Conservation (phyloP, 129 eudicot genomes). For the Smallanthus sonchifolius region DNA sequence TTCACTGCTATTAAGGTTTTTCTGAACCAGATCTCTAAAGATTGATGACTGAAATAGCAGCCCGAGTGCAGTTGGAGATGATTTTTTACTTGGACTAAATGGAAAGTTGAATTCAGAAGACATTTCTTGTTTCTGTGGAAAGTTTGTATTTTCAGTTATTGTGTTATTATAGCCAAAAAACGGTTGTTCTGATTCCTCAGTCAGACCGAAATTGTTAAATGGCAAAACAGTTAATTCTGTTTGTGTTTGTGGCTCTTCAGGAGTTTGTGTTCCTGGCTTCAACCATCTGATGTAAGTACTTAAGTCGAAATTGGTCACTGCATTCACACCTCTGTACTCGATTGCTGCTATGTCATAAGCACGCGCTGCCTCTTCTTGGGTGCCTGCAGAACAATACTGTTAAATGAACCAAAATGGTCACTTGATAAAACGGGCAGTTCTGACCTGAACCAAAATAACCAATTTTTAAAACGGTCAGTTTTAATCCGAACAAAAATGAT, state of each 20-base stretch:
- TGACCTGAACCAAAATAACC: no score
- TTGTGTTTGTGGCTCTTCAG: slow-evolving; percentile 37
- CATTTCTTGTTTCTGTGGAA: slow-evolving; percentile 33
- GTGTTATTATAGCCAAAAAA: slow-evolving; percentile 25
- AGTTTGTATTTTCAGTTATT: slow-evolving; percentile 15
- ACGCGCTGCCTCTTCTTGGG: slow-evolving; percentile 89
- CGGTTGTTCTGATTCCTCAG: slow-evolving; percentile 23
- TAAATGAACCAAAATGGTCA: not conserved
- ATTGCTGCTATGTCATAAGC: slow-evolving; percentile 88
- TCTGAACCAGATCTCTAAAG: slow-evolving; percentile 66
- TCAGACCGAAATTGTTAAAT: slow-evolving; percentile 20
- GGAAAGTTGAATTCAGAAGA: slow-evolving; percentile 33
- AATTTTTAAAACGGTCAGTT: no score
- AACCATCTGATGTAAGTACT: slow-evolving; percentile 76
- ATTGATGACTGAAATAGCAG: slow-evolving; percentile 62
- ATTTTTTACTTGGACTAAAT: slow-evolving; percentile 38
- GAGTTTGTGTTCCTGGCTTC: slow-evolving; percentile 52
- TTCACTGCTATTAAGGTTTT: slow-evolving; percentile 44
- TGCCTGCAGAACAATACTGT: slow-evolving; percentile 37
- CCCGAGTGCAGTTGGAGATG: slow-evolving; percentile 69
- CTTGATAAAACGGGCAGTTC: no score
- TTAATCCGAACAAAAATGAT: no score
- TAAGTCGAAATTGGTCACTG: slow-evolving; percentile 72
- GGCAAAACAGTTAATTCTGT: slow-evolving; percentile 17
- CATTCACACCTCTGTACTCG: slow-evolving; percentile 75